Evolutionary conservation across 1,139 yeast genomes (phyloP), one percentile per base, ranked within the genome.

Genomic region (Pneumocystis oryctolagi): DNA sequence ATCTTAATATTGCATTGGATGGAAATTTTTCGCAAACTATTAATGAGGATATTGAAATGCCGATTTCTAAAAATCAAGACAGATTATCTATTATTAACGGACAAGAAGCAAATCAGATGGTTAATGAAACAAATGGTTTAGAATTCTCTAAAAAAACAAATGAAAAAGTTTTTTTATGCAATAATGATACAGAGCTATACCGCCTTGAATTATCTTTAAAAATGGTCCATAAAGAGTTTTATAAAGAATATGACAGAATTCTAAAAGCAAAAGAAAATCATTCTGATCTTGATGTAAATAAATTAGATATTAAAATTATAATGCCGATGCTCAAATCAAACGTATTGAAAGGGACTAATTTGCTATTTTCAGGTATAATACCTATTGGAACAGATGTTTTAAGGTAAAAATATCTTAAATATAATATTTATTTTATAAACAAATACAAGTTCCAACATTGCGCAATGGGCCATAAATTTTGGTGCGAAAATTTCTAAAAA

Each of bases 391-490:
- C 84, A 5, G 81, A 83, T 65, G 75, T 87, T 25, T 84, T 85
- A 63, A 75, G 79, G 60, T 87, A 88, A 42, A 63, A 37, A 20
- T 18, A 16, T 25, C 37, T n/a, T 18, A 16, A 6, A 60, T 32
- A 31, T 55, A 57, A 32, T 30, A 59, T 37, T 31, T 5, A n/a
- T 18, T 31, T 47, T 39, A 59, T 37, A 28, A 47, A 47, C 20
- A 25, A 47, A 34, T n/a, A 31, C 12, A 57, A 64, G 67, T 25
- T 77, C 76, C 1, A 96, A 89, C 72, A 87, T 92, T 61, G 97
- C 90, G 1, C 83, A 85, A 34, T 90, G 97, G 97, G 87, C 92
- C 20, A 81, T 82, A 64, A 88, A 90, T 65, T 92, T 92, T 78
- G 98, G 98, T 0, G 97, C 96, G 0, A 79, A 78, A 5, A 90